Evolutionary conservation across 202 grass and related monocot species (phyloP).

Genomic region (Miscanthus sacchariflorus): DNA sequence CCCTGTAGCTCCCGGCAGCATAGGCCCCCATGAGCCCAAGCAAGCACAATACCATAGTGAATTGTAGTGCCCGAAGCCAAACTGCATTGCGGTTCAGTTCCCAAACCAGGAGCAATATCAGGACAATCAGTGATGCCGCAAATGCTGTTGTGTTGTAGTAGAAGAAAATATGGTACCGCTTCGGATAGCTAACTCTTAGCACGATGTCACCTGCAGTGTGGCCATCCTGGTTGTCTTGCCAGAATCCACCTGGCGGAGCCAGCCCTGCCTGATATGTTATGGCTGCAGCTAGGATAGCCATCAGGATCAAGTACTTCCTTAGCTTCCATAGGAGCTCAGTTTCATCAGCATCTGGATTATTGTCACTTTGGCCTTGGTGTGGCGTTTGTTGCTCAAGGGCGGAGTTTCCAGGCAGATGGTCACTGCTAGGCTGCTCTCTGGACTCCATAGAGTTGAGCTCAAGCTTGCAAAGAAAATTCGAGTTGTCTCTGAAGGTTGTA

Average conservation of each 20-base stretch:
- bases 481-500: conserved; percentile 10
- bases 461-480: background rate
- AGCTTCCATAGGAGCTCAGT: conserved; percentile 56
- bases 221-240: conserved; percentile 44
- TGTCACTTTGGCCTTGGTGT: background rate
- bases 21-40: conserved; percentile 68
- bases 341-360: conserved; percentile 17
- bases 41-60: conserved; percentile 50
- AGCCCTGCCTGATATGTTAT: conserved; percentile 69
- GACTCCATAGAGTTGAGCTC: conserved; percentile 39
- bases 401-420: background rate
- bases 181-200: conserved; percentile 27
- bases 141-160: conserved; percentile 65
- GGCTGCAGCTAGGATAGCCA: conserved; percentile 65
- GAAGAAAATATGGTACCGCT: conserved; percentile 61
- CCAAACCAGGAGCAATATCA: conserved; percentile 56
- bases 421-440: background rate
- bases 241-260: conserved; percentile 61
- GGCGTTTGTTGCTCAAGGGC: background rate
- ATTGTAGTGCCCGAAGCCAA: conserved; percentile 53
- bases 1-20: conserved; percentile 60
- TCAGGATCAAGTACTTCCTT: conserved; percentile 59
- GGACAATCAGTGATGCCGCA: conserved; percentile 53
- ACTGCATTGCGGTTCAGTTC: conserved; percentile 5
- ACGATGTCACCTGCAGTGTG: conserved; percentile 46